phyloP scores from a whole-genome alignment of 768 basidiomycete genomes.

The Mycena sanguinolenta region DNA sequence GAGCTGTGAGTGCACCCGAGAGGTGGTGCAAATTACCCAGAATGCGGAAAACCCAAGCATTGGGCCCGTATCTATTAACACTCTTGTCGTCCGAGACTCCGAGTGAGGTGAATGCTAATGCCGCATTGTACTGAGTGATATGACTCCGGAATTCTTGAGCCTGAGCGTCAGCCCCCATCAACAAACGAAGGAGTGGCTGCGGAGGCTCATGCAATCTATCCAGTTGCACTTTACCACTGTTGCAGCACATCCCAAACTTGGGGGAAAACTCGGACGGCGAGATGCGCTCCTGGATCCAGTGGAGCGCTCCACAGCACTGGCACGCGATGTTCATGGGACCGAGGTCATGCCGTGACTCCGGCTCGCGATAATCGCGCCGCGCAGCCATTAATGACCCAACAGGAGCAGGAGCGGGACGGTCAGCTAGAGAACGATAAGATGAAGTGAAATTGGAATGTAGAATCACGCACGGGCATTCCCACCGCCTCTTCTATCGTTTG shows the following conservation, averaged over 20 bases:
- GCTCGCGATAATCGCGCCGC: constrained; percentile 2
- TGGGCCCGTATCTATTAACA: not conserved
- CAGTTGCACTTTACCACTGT: not conserved
- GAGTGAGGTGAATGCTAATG: not conserved
- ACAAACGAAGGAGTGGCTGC: not conserved
- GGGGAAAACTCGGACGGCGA: no score
- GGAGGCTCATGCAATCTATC: not conserved
- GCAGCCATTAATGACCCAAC: no score
- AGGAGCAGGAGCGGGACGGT: no score
- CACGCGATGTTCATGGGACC: constrained; percentile 2
- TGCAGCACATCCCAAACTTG: not conserved
- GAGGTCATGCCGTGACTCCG: constrained; percentile 2
- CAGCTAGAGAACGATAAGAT: no score
- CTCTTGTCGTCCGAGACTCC: not conserved
- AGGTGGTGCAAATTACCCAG: not conserved
- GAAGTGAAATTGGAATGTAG: no score
- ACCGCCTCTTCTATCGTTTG: no score
- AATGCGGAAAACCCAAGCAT: not conserved
- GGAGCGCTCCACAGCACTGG: not conserved
- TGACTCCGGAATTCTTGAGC: not conserved
- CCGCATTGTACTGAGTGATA: not conserved
- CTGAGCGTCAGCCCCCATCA: not conserved
- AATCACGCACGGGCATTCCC: no score
- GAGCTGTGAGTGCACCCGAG: not conserved
- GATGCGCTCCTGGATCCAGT: not conserved